Percentiles rank a stretch among this genome's conserved stretches.
Conservation (phyloP, 129 eudicot species). For the Chrysanthemum lavandulifolium region DNA sequence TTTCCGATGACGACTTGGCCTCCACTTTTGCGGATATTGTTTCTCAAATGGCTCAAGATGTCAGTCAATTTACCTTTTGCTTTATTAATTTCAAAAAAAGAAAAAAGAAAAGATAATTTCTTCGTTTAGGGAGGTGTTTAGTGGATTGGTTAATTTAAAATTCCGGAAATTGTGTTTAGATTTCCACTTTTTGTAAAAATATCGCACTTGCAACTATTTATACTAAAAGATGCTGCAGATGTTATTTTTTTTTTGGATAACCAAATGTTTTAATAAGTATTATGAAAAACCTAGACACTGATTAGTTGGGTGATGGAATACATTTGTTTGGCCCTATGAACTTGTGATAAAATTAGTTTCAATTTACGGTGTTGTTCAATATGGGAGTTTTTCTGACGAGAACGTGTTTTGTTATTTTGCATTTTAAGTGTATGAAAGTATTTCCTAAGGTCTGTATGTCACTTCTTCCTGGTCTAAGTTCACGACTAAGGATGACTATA, state of each 20-base stretch:
- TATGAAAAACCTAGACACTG: background rate
- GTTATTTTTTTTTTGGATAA: background rate
- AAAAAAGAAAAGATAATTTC: no score
- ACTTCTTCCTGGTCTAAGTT: background rate
- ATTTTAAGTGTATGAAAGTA: conserved; percentile 1
- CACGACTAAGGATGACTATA: background rate
- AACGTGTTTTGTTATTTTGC: background rate
- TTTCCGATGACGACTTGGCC: conserved; percentile 52
- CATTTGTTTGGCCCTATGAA: conserved; percentile 3
- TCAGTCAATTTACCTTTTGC: conserved; percentile 37
- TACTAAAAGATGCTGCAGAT: conserved; percentile 4
- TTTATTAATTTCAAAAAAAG: no score
- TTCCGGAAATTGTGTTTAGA: no score
- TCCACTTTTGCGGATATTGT: conserved; percentile 86
- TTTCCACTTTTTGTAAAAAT: conserved; percentile 2
- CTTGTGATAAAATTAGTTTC: background rate
- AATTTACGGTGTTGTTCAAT: background rate
- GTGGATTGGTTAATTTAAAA: no score
- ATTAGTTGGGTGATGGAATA: background rate
- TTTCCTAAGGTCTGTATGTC: background rate
- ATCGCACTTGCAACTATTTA: background rate
- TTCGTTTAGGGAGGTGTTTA: background rate
- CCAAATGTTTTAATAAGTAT: background rate
- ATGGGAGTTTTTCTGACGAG: background rate
- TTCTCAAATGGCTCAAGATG: conserved; percentile 93